phyloP scores from a whole-genome alignment of 345 rosid species.

The Arabidopsis suecica region DNA sequence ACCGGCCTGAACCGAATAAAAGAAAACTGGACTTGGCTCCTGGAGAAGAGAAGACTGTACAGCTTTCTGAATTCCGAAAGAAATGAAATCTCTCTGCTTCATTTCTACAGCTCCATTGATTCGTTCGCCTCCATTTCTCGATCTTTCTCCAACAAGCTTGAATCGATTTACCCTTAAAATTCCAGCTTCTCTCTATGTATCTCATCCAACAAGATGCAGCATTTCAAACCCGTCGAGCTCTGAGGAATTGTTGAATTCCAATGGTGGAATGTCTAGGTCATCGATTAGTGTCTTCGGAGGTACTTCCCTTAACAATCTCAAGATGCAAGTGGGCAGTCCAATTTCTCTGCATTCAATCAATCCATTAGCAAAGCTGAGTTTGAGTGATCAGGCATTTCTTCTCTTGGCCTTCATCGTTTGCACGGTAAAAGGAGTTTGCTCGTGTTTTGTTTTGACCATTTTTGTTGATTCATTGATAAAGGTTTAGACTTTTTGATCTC shows the following conservation, averaged over 20 bases:
- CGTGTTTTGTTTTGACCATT: neutral
- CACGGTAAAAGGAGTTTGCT: conserved; percentile 53
- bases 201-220: conserved; percentile 32
- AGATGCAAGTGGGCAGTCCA: conserved; percentile 58
- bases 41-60: neutral
- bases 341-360: conserved; percentile 50
- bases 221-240: conserved; percentile 42
- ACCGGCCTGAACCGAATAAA: neutral
- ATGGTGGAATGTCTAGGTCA: conserved; percentile 24
- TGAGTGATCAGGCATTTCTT: conserved; percentile 74
- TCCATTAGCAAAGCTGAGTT: conserved; percentile 56
- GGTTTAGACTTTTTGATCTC: conserved; percentile 19
- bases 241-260: conserved; percentile 3
- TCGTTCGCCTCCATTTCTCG: conserved; percentile 32
- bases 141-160: conserved; percentile 27
- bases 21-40: conserved; percentile 10
- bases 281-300: conserved; percentile 44
- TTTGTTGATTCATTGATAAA: conserved; percentile 21
- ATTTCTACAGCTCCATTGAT: conserved; percentile 39
- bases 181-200: conserved; percentile 34
- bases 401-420: conserved; percentile 79
- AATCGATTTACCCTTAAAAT: conserved; percentile 34
- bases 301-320: conserved; percentile 48
- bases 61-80: conserved; percentile 2
- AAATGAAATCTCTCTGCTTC: conserved; percentile 50